Evolutionary conservation across 2,329 filamentous ascomycete genomes (phyloP).

Genomic region (Stagonosporopsis vannaccii): DNA sequence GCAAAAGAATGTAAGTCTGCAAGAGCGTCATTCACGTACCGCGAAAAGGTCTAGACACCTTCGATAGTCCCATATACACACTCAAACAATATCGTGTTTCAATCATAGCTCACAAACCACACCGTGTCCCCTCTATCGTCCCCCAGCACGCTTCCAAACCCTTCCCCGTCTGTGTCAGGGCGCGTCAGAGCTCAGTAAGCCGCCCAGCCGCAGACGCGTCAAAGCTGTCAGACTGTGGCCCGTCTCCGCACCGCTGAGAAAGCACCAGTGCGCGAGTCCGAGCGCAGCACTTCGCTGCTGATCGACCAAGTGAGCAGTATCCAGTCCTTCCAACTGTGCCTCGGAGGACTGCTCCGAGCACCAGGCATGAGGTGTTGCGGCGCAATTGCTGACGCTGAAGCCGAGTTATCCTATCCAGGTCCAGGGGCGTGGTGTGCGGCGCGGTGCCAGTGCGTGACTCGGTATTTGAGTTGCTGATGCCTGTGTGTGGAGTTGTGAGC

Average conservation of each 20-base stretch:
- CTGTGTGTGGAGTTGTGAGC: not conserved
- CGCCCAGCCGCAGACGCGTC: slow-evolving; percentile 8
- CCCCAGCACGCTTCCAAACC: slow-evolving; percentile 60
- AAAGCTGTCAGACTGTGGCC: slow-evolving; percentile 5
- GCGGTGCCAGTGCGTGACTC: not conserved
- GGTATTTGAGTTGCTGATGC: not conserved
- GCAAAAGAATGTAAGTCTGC: not conserved
- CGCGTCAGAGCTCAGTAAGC: slow-evolving; percentile 52
- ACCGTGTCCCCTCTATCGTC: slow-evolving; percentile 70
- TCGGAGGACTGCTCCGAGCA: slow-evolving; percentile 46
- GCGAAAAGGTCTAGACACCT: slow-evolving; percentile 1
- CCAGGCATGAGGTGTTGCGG: slow-evolving; percentile 68
- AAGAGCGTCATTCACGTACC: not conserved
- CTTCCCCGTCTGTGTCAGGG: slow-evolving; percentile 51
- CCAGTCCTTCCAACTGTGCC: slow-evolving; percentile 62
- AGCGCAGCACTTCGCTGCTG: slow-evolving; percentile 60
- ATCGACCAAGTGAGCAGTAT: slow-evolving; percentile 45
- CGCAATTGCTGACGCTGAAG: slow-evolving; percentile 57
- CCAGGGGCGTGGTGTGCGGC: slow-evolving; percentile 3
- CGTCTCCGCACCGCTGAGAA: slow-evolving; percentile 34
- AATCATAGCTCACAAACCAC: slow-evolving; percentile 52
- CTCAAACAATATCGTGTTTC: slow-evolving; percentile 9
- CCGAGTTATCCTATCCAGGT: not conserved
- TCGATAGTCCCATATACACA: not conserved
- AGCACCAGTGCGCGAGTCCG: slow-evolving; percentile 69